These are phyloP conservation scores for Silene vulgaris DNA, from an alignment of 179 eudicot species.

Conservation along the genomic window DNA sequence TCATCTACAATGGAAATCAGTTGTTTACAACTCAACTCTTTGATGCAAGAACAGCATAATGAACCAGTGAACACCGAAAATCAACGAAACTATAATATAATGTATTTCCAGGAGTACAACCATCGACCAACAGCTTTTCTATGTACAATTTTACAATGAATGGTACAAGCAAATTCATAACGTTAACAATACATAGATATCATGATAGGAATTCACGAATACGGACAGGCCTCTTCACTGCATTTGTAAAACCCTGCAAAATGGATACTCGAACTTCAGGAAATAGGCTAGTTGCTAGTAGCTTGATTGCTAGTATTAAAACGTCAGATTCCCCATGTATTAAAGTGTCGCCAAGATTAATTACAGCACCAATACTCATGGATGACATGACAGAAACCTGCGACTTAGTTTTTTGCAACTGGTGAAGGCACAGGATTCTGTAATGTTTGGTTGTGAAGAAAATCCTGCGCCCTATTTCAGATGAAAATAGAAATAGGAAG, in stretches of 20 bases:
- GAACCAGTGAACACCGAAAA: not conserved
- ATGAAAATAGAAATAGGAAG: slow-evolving; percentile 1
- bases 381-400: slow-evolving; percentile 11
- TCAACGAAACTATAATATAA: not conserved
- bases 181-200: not conserved
- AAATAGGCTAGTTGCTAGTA: not conserved
- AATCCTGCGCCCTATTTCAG: not conserved
- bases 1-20: not conserved
- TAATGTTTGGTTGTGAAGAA: slow-evolving; percentile 3
- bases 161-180: not conserved
- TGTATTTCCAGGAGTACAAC: not conserved
- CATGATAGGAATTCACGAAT: slow-evolving; percentile 50
- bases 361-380: not conserved
- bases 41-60: not conserved
- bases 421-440: not conserved
- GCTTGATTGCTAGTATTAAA: not conserved
- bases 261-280: slow-evolving; percentile 10
- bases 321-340: not conserved
- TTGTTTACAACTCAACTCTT: not conserved
- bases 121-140: slow-evolving; percentile 3
- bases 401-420: not conserved
- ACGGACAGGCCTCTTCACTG: slow-evolving; percentile 92
- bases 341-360: slow-evolving; percentile 1
- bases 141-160: slow-evolving; percentile 2
- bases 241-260: slow-evolving; percentile 93